These are phyloP conservation scores for Fulvia fulva DNA, from an alignment of 2,329 filamentous ascomycete genomes.

Conservation along the genomic window DNA sequence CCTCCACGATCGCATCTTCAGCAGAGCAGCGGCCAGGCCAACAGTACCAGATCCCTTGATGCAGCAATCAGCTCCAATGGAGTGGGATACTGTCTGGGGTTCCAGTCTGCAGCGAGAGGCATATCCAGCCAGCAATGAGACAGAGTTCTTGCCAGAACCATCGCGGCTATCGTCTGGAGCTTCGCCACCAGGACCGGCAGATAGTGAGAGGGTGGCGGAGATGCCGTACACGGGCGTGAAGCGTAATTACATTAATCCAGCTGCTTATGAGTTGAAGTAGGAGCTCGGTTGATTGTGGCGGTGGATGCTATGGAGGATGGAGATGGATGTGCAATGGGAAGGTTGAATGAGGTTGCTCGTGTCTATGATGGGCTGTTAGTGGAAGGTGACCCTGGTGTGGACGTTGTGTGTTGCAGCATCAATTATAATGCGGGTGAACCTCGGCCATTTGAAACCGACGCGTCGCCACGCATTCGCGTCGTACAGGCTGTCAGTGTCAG, in stretches of 20 bases:
- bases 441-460: too few relatives aligned
- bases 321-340: too few relatives aligned
- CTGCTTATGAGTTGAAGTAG: conserved; percentile 2
- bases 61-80: background rate
- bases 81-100: background rate
- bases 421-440: too few relatives aligned
- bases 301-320: background rate
- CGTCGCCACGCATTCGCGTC: background rate
- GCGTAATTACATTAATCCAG: conserved; percentile 1
- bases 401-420: too few relatives aligned
- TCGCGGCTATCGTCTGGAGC: too few relatives aligned
- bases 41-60: background rate
- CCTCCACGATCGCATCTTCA: background rate
- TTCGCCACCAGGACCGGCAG: too few relatives aligned
- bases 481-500: too few relatives aligned
- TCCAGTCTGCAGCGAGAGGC: background rate
- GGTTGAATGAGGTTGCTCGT: too few relatives aligned
- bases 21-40: background rate
- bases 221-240: background rate
- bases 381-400: too few relatives aligned
- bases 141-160: too few relatives aligned
- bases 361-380: too few relatives aligned
- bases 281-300: background rate
- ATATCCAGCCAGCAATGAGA: background rate
- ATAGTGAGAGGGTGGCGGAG: background rate